Percentiles rank a stretch among this genome's conserved stretches.
phyloP scores from a whole-genome alignment of 169 alveolate species.

The Pseudocohnilembus persalinus region DNA sequence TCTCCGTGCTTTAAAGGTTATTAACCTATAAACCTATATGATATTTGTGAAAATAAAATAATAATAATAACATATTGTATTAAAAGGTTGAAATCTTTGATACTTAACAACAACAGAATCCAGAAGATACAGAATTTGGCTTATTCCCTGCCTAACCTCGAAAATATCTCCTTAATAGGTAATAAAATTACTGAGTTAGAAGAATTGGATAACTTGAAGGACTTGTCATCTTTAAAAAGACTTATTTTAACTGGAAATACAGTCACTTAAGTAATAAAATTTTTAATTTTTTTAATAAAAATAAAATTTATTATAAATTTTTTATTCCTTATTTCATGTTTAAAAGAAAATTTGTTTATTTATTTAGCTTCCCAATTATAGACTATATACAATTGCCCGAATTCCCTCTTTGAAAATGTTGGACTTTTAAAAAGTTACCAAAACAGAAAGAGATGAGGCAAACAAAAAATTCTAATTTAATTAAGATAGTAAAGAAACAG shows the following conservation, averaged over 20 bases:
- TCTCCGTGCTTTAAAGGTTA: constrained; percentile 48
- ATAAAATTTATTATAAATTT: neutral
- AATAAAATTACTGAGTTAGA: constrained; percentile 69
- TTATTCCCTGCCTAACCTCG: constrained; percentile 42
- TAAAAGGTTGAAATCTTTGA: constrained; percentile 42
- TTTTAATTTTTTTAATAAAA: neutral
- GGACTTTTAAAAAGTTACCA: constrained; percentile 77
- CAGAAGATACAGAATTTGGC: constrained; percentile 40
- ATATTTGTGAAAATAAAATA: neutral
- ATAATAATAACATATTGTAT: neutral
- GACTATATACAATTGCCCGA: constrained; percentile 68
- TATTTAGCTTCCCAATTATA: constrained; percentile 48
- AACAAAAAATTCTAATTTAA: no score
- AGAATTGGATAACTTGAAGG: constrained; percentile 33
- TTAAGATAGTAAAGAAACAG: neutral
- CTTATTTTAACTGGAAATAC: constrained; percentile 35
- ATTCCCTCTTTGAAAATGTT: constrained; percentile 70
- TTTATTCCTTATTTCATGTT: no score
- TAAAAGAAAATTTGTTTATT: no score
- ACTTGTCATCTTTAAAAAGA: constrained; percentile 30
- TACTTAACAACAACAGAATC: constrained; percentile 58
- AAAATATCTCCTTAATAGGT: constrained; percentile 61
- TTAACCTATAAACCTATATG: neutral
- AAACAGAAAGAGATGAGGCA: constrained; percentile 51
- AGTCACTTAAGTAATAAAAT: constrained; percentile 26